Conservation (phyloP, 2,329 filamentous ascomycete species). For the Botrytis pseudocinerea region DNA sequence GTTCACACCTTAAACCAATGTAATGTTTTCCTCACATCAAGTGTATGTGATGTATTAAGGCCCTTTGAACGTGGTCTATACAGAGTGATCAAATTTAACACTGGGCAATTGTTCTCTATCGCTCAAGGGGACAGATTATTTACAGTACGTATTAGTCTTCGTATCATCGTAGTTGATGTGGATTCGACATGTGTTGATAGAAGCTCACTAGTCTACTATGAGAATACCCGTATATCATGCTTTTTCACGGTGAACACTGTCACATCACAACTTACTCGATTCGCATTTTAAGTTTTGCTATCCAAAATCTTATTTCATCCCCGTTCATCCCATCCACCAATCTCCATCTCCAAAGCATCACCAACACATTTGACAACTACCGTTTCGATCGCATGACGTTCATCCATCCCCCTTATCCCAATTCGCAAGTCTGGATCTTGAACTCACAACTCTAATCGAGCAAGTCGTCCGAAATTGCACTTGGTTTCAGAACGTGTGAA, state of each 20-base stretch:
- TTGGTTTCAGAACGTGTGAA: not conserved
- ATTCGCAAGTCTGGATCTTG: not conserved
- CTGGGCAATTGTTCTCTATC: not conserved
- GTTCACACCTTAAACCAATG: not conserved
- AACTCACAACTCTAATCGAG: not conserved
- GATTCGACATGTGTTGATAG: not conserved
- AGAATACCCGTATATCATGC: not conserved
- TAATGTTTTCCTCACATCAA: not conserved
- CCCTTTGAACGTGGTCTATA: not conserved
- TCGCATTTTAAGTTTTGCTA: not conserved
- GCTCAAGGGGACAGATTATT: not conserved
- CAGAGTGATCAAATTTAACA: not conserved
- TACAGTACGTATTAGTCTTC: not conserved
- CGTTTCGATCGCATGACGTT: not conserved
- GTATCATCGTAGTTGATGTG: not conserved
- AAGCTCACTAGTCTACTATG: not conserved
- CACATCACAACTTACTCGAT: not conserved
- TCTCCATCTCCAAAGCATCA: not conserved
- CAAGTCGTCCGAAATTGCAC: not conserved
- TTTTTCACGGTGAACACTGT: not conserved
- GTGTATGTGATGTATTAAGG: not conserved
- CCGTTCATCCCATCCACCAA: not conserved
- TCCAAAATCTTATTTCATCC: not conserved
- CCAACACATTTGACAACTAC: not conserved
- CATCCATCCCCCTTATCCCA: not conserved